Evolutionary conservation across 176 grass and related monocot species (phyloP), one percentile per base, ranked within the genome.

Genomic region (Saccharum spontaneum): DNA sequence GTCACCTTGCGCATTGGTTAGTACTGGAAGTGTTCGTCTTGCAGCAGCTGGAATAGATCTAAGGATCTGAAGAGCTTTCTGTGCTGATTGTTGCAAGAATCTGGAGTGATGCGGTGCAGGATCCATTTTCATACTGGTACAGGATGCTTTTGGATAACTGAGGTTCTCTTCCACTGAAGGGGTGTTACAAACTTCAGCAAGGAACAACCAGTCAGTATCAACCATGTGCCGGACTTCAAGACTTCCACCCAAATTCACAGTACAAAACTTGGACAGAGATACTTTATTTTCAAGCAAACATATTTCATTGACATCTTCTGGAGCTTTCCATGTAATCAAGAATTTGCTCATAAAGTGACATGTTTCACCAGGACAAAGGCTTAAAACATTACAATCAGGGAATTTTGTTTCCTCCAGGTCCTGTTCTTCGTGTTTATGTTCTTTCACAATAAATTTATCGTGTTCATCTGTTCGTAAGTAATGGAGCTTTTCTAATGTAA

Each of bases 161-260:
- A 63, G 36, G 34, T 44, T 76, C 40, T 85, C 86, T 88, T 87
- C 69, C 38, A 86, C 20, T 76, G 45, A 44, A 43, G 11, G 34
- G 33, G 55, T 87, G 76, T 79, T 88, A 86, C 80, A 93, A 80
- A 92, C 41, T 81, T 87, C 76, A 38, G 79, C 79, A 82, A 98
- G 93, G 89, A 93, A 98, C 83, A 98, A 82, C 95, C 95, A 95
- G 68, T 95, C 95, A 2, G 76, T 67, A 86, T 98, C 95, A 70
- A 89, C 78, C 93, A 98, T 93, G 83, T 83, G 89, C 24, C 95
- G 87, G 83, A 98, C 34, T 80, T 66, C 28, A 24, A 93, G 20
- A 70, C 81, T 77, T 82, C 14, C 85, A 12, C 90, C 87, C 33
- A 72, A 31, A 79, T 82, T 84, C 43, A 74, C 36, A 57, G 61